Percentiles rank a stretch among this genome's conserved stretches.
phyloP scores from a whole-genome alignment of 2,329 filamentous ascomycete species.

The Fusarium torulosum region DNA sequence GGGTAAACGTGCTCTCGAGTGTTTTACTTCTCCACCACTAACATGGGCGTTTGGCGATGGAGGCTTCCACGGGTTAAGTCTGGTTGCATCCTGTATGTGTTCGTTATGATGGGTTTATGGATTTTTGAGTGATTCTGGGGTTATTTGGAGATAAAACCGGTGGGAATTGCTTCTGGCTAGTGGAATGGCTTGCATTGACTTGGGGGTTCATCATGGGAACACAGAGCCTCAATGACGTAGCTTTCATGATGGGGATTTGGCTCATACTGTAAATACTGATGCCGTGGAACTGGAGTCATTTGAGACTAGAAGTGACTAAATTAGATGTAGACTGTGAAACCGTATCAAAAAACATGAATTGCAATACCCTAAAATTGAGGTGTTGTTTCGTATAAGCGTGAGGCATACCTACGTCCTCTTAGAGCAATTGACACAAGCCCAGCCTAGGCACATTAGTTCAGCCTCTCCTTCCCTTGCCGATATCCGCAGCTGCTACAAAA shows the following conservation, averaged over 20 bases:
- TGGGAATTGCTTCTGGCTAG: slow-evolving; percentile 3
- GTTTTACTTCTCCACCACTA: slow-evolving; percentile 28
- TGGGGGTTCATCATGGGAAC: slow-evolving; percentile 25
- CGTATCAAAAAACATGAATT: too few species aligned
- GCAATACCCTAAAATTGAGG: too few species aligned
- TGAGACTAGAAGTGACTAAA: not conserved
- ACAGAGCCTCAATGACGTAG: slow-evolving; percentile 42
- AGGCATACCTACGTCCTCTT: not conserved
- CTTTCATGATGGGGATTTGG: slow-evolving; percentile 26
- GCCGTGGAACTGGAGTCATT: not conserved
- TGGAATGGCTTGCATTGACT: slow-evolving; percentile 7
- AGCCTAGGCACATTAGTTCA: slow-evolving; percentile 9
- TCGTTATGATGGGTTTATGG: not conserved
- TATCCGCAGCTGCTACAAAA: slow-evolving; percentile 41
- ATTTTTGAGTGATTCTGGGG: not conserved
- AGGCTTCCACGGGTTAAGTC: not conserved
- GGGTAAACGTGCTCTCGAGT: slow-evolving; percentile 30
- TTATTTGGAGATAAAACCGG: not conserved
- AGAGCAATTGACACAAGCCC: slow-evolving; percentile 12
- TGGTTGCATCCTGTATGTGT: too few species aligned
- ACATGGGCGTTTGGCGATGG: slow-evolving; percentile 18
- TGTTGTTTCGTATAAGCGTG: not conserved
- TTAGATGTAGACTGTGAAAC: not conserved
- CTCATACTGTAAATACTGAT: not conserved
- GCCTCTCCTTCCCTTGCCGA: slow-evolving; percentile 28